Evolutionary conservation across 75 land plant species (phyloP).

Genomic region (Pinus tabuliformis): DNA sequence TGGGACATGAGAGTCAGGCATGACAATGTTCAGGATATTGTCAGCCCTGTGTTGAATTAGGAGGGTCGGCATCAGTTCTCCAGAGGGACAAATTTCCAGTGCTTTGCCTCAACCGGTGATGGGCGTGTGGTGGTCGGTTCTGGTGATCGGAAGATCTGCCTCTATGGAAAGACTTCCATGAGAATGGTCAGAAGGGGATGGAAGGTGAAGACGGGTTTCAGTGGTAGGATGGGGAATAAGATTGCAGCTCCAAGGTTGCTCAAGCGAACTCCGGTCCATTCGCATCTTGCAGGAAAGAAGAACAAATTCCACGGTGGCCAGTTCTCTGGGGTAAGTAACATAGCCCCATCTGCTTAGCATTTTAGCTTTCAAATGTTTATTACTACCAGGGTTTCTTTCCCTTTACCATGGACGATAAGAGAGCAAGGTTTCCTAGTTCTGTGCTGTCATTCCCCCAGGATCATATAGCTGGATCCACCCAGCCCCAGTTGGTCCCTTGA

Average conservation of each 20-base stretch:
- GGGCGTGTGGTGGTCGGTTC: slow-evolving; percentile 98
- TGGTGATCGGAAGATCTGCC: slow-evolving; percentile 87
- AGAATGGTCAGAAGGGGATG: slow-evolving; percentile 97
- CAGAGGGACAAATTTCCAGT: slow-evolving; percentile 95
- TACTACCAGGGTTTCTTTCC: no score
- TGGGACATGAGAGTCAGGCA: slow-evolving; percentile 96
- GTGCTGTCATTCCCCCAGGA: no score
- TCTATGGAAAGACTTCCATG: slow-evolving; percentile 91
- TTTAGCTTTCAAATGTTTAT: neutral
- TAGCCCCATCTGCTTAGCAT: neutral
- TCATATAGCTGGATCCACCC: no score
- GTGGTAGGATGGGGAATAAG: slow-evolving; percentile 93
- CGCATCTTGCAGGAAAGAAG: slow-evolving; percentile 77
- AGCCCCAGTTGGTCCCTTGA: no score
- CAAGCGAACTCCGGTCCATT: slow-evolving; percentile 93
- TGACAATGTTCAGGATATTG: slow-evolving; percentile 85
- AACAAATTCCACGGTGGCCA: slow-evolving; percentile 92
- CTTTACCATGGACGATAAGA: no score
- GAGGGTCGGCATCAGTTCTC: slow-evolving; percentile 95
- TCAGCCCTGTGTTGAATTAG: slow-evolving; percentile 84
- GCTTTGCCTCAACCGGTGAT: slow-evolving; percentile 97
- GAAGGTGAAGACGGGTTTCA: slow-evolving; percentile 90
- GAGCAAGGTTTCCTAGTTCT: no score
- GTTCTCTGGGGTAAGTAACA: slow-evolving; percentile 87
- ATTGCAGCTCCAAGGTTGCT: slow-evolving; percentile 94